Evolutionary conservation across 139 green algal species (phyloP).

Genomic region (Volvox reticuliferus): DNA sequence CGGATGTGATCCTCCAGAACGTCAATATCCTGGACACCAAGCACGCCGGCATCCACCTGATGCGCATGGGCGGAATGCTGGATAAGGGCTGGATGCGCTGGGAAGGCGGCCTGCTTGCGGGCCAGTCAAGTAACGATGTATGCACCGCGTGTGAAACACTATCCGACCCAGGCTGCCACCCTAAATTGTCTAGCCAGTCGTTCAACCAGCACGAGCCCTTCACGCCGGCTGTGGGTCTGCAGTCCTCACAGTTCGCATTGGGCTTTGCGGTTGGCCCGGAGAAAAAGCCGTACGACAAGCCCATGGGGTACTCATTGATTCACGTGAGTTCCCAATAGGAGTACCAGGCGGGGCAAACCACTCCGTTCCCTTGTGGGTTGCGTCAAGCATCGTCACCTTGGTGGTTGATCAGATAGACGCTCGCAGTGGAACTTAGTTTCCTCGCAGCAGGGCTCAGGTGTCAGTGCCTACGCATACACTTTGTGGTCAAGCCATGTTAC

Average conservation of each 20-base stretch:
- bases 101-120: constrained; percentile 51
- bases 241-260: constrained; percentile 59
- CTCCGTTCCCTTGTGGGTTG: too few species aligned
- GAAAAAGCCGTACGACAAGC: constrained; percentile 68
- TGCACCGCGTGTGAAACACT: constrained; percentile 50
- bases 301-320: constrained; percentile 62
- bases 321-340: constrained; percentile 13
- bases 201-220: constrained; percentile 61
- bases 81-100: constrained; percentile 24
- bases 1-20: constrained; percentile 47
- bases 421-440: too few species aligned
- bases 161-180: constrained; percentile 57
- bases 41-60: constrained; percentile 56
- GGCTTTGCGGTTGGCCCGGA: constrained; percentile 63
- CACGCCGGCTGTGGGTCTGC: constrained; percentile 50
- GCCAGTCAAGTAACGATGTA: constrained; percentile 46
- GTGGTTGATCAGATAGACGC: too few species aligned
- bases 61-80: constrained; percentile 47
- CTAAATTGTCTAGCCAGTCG: constrained; percentile 50
- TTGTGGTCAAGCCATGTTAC: too few species aligned
- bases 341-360: too few species aligned
- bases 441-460: too few species aligned
- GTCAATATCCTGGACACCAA: constrained; percentile 64
- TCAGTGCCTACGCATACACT: too few species aligned
- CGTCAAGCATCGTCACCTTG: too few species aligned